Conservation (phyloP, 129 eudicot genomes). For the Centaurea solstitialis region DNA sequence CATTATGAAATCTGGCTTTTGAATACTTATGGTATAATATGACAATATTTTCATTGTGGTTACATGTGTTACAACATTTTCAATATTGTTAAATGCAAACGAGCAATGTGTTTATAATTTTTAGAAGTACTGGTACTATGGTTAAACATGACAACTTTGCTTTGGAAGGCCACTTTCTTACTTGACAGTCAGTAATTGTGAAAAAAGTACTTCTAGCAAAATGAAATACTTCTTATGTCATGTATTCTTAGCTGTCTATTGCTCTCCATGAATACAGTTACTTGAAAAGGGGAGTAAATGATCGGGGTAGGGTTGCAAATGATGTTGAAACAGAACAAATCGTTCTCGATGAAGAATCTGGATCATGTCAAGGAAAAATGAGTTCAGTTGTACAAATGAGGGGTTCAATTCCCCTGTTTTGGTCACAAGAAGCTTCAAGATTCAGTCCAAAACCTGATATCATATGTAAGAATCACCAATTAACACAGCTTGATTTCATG, state of each 20-base stretch:
- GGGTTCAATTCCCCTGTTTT: slow-evolving; percentile 98
- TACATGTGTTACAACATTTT: no score
- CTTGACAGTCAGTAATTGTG: not conserved
- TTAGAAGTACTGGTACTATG: no score
- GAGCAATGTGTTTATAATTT: no score
- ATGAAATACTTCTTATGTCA: not conserved
- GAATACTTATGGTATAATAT: not conserved
- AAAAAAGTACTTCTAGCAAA: not conserved
- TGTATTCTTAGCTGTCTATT: slow-evolving; percentile 11
- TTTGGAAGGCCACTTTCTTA: not conserved
- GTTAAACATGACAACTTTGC: not conserved
- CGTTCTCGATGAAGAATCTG: slow-evolving; percentile 92
- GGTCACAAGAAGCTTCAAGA: slow-evolving; percentile 99
- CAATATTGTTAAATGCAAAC: no score
- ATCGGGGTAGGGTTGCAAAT: slow-evolving; percentile 95
- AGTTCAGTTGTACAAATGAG: slow-evolving; percentile 98
- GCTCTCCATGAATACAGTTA: slow-evolving; percentile 54
- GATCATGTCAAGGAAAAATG: slow-evolving; percentile 82
- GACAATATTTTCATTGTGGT: not conserved
- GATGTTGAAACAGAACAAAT: slow-evolving; percentile 99
- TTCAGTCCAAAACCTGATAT: slow-evolving; percentile 98
- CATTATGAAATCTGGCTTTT: not conserved
- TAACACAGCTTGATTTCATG: slow-evolving; percentile 1
- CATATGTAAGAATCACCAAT: slow-evolving; percentile 50
- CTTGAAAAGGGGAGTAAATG: slow-evolving; percentile 95